These are phyloP conservation scores for Aspergillaceae sp. DNA, from an alignment of 2,329 filamentous ascomycete species.

Conservation along the genomic window DNA sequence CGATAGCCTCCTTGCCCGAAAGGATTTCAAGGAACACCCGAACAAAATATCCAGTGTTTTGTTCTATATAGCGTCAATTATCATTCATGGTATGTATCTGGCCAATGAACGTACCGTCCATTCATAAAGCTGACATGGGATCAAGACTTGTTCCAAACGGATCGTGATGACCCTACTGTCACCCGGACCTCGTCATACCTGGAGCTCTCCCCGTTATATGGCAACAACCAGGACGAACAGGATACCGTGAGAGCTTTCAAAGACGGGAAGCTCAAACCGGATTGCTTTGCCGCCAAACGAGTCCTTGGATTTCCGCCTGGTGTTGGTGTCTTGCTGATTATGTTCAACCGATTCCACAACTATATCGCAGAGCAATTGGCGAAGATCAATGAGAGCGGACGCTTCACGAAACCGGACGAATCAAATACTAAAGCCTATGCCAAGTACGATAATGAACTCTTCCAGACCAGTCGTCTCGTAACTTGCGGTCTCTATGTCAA, in stretches of 20 bases:
- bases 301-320: slow-evolving; percentile 60
- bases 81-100: slow-evolving; percentile 42
- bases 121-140: slow-evolving; percentile 9
- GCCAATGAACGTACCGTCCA: neutral
- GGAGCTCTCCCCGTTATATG: slow-evolving; percentile 65
- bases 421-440: slow-evolving; percentile 27
- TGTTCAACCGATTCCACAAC: slow-evolving; percentile 65
- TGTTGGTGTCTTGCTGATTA: slow-evolving; percentile 58
- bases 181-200: slow-evolving; percentile 66
- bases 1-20: slow-evolving; percentile 57
- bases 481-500: slow-evolving; percentile 49
- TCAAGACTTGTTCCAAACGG: slow-evolving; percentile 57
- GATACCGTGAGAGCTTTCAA: slow-evolving; percentile 54
- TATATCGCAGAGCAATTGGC: slow-evolving; percentile 55
- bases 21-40: slow-evolving; percentile 55
- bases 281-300: slow-evolving; percentile 59
- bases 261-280: slow-evolving; percentile 61
- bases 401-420: slow-evolving; percentile 51
- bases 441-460: slow-evolving; percentile 38
- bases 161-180: slow-evolving; percentile 53
- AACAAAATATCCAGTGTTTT: slow-evolving; percentile 67
- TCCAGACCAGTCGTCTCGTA: slow-evolving; percentile 49
- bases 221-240: slow-evolving; percentile 56
- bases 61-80: slow-evolving; percentile 66
- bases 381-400: slow-evolving; percentile 57